These are phyloP conservation scores for Pseudogymnoascus sp. DNA, from an alignment of 2,329 filamentous ascomycete species.

Conservation along the genomic window DNA sequence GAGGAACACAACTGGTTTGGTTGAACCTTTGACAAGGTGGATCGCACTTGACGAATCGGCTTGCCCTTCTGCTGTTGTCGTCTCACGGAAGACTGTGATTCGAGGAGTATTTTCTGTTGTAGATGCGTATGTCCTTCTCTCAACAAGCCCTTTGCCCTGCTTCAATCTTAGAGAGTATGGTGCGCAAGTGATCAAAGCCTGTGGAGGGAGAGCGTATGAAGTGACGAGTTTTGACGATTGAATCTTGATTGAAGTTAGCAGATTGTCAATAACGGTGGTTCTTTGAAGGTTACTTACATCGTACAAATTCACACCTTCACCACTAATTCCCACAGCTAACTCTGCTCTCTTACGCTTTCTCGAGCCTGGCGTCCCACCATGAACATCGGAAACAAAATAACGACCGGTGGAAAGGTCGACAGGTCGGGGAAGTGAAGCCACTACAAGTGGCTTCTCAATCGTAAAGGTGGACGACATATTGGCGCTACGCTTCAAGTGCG, in stretches of 20 bases:
- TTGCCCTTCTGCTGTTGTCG: slow-evolving; percentile 44
- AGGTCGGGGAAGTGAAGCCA: slow-evolving; percentile 53
- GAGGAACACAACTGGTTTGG: slow-evolving; percentile 38
- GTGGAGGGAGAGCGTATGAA: slow-evolving; percentile 60
- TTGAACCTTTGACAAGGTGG: slow-evolving; percentile 35
- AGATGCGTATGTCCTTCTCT: slow-evolving; percentile 56
- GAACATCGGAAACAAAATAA: slow-evolving; percentile 55
- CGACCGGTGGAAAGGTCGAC: slow-evolving; percentile 45
- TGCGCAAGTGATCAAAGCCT: slow-evolving; percentile 57
- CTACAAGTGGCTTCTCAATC: slow-evolving; percentile 58
- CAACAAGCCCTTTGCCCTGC: slow-evolving; percentile 39
- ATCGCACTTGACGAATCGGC: slow-evolving; percentile 46
- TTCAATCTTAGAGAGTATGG: slow-evolving; percentile 49
- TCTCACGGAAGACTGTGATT: slow-evolving; percentile 55
- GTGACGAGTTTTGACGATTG: slow-evolving; percentile 56
- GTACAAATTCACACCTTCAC: slow-evolving; percentile 60
- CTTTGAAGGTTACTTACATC: slow-evolving; percentile 42
- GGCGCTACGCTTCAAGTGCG: background rate
- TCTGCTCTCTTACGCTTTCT: slow-evolving; percentile 60
- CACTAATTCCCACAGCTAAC: slow-evolving; percentile 57
- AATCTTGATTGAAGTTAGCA: slow-evolving; percentile 38
- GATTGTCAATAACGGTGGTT: background rate
- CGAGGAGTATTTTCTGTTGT: slow-evolving; percentile 42
- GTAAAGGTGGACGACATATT: slow-evolving; percentile 44
- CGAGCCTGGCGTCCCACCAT: slow-evolving; percentile 49